phyloP scores from a whole-genome alignment of 805 yeast species.

The Zygosaccharomyces bailii region DNA sequence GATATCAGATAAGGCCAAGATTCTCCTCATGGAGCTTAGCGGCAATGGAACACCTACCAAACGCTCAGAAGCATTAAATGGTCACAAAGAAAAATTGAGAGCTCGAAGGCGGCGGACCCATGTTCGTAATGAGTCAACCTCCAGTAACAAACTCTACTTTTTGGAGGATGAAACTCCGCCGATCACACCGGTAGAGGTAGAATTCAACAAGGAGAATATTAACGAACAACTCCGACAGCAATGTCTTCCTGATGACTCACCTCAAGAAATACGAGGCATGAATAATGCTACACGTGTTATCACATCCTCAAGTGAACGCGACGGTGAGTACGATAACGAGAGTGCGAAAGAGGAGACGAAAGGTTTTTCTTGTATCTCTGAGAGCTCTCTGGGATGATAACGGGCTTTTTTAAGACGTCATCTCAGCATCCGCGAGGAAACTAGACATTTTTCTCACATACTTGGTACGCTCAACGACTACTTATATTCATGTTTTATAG shows the following conservation, averaged over 20 bases:
- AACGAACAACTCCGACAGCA: not conserved
- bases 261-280: not conserved
- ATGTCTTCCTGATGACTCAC: not conserved
- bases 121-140: slow-evolving; percentile 4
- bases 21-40: slow-evolving; percentile 58
- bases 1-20: slow-evolving; percentile 52
- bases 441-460: not conserved
- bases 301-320: not conserved
- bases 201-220: slow-evolving; percentile 3
- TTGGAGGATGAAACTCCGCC: slow-evolving; percentile 14
- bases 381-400: not conserved
- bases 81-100: slow-evolving; percentile 30
- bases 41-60: slow-evolving; percentile 32
- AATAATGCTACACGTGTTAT: not conserved
- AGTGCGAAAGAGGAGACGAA: not conserved
- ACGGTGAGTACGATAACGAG: not conserved
- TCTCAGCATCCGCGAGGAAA: not conserved
- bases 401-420: not conserved
- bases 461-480: not conserved
- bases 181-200: not conserved
- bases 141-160: slow-evolving; percentile 19
- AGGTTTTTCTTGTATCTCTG: not conserved
- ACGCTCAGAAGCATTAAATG: slow-evolving; percentile 23
- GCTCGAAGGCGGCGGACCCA: slow-evolving; percentile 26
- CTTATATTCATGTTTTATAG: slow-evolving; percentile 1